Base-by-base conservation (phyloP, 1,284 basidiomycete species). In the Ceratobasidium sp. region DNA sequence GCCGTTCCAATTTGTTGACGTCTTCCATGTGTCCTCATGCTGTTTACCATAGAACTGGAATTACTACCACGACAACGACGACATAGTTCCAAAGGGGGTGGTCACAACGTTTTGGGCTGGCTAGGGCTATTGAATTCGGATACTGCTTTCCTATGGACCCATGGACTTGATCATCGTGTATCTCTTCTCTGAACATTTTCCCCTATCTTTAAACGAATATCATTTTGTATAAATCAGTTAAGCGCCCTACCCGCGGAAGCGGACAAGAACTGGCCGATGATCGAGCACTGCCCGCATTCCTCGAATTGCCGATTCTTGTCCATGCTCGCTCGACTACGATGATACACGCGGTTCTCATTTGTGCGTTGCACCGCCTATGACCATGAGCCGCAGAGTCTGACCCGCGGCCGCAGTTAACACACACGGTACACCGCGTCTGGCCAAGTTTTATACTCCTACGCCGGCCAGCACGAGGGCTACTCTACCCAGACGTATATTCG, bases 401-500 rank as follows among this genome's bases (percentile, higher is more conserved):
- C 54, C 66, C 30, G 57, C 32, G 43, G 21, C 16, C 23, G 32
- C 72, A 95, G 94, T 93, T 85, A 96, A 93, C 82, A 95, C 90
- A 59, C 88, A 88, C 76, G 96, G 95, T 54, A 91, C 97, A 75
- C 90, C 98, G 13, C 91, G 98, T 58, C 84, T 99, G 73, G 93
- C 94, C 77, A 98, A 98, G 83, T 99, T 98, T 87, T 99, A 98
- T 84, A 93, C 93, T 2, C 90, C 93, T 1, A 84, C 94, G 32
- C 89, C 92, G 66, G 54, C 81, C 79, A 76, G 64, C 46, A 71
- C 73, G 13, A 67, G 75, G 57, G 73, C 73, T 21, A 79, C 79
- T 4, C 86, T 95, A 54, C 87, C 94, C 64, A 88, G 91, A 76
- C 91, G 91, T 84, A 96, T 96, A 79, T 96, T 93, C 81, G 89